Conservation (phyloP, 164 flowering plant genomes). For the Tinospora cordifolia region DNA sequence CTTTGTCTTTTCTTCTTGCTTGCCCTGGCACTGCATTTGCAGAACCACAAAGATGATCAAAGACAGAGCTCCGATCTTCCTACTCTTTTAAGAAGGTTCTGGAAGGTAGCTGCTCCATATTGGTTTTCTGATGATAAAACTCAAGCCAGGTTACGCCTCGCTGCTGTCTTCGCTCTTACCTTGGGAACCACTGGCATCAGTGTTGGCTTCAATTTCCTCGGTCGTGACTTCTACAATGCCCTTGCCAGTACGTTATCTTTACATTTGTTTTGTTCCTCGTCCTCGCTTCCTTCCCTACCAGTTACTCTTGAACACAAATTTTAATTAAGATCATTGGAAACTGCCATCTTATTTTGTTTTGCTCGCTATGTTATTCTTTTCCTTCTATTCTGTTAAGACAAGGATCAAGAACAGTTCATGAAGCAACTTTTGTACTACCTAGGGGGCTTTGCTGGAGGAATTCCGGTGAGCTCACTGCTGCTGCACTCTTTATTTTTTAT, state of each 20-base stretch:
- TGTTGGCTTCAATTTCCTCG: conserved; percentile 91
- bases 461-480: conserved; percentile 99
- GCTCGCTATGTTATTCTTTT: not conserved
- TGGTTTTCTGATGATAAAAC: conserved; percentile 85
- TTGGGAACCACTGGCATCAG: conserved; percentile 93
- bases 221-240: conserved; percentile 92
- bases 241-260: conserved; percentile 56
- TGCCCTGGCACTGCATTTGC: too few relatives aligned
- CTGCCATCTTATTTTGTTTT: not conserved
- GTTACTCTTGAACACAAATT: too few relatives aligned
- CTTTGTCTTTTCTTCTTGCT: too few relatives aligned
- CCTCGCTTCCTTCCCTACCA: not conserved
- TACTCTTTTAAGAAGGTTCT: conserved; percentile 61
- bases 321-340: too few relatives aligned
- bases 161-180: conserved; percentile 80
- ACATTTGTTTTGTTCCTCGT: not conserved
- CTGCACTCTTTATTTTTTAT: conserved; percentile 22
- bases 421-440: conserved; percentile 83
- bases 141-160: conserved; percentile 65
- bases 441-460: conserved; percentile 86
- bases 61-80: conserved; percentile 35
- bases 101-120: conserved; percentile 93
- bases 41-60: conserved; percentile 6
- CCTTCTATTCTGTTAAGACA: conserved; percentile 35
- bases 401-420: conserved; percentile 89